Percentiles rank a stretch among this genome's conserved stretches.
Conservation (phyloP, 768 basidiomycete genomes). For the Leccinum disarticulatum region DNA sequence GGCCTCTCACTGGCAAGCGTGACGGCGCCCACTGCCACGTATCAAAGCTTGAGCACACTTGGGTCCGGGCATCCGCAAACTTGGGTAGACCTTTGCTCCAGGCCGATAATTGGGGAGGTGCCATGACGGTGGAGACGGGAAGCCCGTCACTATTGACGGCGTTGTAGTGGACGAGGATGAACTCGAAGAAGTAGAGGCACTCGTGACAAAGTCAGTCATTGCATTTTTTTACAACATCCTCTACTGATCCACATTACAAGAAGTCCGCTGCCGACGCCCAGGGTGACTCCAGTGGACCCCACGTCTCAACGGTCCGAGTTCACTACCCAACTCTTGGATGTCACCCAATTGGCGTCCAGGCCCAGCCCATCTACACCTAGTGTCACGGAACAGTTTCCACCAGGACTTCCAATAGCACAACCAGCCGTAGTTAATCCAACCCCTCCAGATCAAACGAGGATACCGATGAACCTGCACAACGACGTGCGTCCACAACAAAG, state of each 20-base stretch:
- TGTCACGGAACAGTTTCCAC: neutral
- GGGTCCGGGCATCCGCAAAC: constrained; percentile 49
- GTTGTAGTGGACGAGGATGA: constrained; percentile 37
- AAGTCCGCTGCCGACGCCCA: constrained; percentile 63
- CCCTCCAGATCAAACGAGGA: constrained; percentile 5
- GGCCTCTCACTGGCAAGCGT: too few relatives aligned
- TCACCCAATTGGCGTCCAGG: neutral
- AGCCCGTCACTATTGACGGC: constrained; percentile 34
- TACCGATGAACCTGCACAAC: neutral
- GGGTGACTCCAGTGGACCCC: constrained; percentile 49
- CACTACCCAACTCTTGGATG: constrained; percentile 2
- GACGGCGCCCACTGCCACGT: too few relatives aligned
- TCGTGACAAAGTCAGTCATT: constrained; percentile 44
- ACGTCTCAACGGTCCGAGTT: constrained; percentile 12
- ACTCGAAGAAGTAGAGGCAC: constrained; percentile 38
- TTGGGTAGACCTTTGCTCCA: constrained; percentile 45
- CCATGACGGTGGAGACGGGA: constrained; percentile 34
- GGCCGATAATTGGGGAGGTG: constrained; percentile 53
- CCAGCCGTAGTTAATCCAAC: neutral
- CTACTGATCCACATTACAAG: constrained; percentile 36
- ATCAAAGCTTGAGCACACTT: constrained; percentile 49
- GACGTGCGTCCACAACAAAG: constrained; percentile 1
- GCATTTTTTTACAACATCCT: constrained; percentile 9
- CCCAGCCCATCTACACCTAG: constrained; percentile 1
- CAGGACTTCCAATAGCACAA: neutral